Evolutionary conservation across 2,329 filamentous ascomycete genomes (phyloP).

Genomic region (Penicillium brasilianum): DNA sequence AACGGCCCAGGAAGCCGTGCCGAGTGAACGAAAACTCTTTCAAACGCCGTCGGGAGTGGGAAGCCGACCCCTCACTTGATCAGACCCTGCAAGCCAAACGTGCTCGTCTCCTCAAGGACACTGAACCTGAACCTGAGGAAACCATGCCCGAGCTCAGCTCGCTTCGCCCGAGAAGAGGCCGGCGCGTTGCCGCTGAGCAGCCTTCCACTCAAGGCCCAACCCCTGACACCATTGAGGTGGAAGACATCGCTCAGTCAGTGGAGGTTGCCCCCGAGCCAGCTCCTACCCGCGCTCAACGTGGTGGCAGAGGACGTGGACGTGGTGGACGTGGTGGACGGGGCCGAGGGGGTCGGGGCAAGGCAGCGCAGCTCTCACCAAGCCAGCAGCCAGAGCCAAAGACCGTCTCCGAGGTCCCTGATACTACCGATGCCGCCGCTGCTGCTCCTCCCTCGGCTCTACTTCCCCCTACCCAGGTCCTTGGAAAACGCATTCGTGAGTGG

Average conservation of each 20-base stretch:
- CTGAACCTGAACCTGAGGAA: constrained; percentile 7
- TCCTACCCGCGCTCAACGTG: not conserved
- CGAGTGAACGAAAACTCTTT: constrained; percentile 30
- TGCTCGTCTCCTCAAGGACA: constrained; percentile 14
- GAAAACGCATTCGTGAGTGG: constrained; percentile 18
- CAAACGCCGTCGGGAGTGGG: constrained; percentile 37
- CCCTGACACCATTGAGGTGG: not conserved
- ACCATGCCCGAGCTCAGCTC: constrained; percentile 12
- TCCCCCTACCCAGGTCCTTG: constrained; percentile 4
- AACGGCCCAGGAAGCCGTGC: constrained; percentile 32
- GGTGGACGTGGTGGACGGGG: constrained; percentile 7
- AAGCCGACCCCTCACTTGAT: constrained; percentile 37
- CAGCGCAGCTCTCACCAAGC: not conserved
- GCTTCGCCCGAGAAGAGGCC: constrained; percentile 18
- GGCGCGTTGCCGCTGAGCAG: constrained; percentile 13
- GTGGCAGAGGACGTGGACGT: constrained; percentile 7
- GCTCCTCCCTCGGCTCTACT: not conserved
- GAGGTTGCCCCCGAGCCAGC: not conserved
- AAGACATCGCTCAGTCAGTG: constrained; percentile 1
- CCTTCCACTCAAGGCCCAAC: constrained; percentile 1
- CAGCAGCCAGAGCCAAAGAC: not conserved
- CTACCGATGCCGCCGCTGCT: not conserved
- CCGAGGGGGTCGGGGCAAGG: constrained; percentile 5
- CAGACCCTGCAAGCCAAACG: constrained; percentile 29
- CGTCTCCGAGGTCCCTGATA: no score